These are phyloP conservation scores for Nicotiana obtusifolia DNA, from an alignment of 257 asterid species.

Conservation along the genomic window DNA sequence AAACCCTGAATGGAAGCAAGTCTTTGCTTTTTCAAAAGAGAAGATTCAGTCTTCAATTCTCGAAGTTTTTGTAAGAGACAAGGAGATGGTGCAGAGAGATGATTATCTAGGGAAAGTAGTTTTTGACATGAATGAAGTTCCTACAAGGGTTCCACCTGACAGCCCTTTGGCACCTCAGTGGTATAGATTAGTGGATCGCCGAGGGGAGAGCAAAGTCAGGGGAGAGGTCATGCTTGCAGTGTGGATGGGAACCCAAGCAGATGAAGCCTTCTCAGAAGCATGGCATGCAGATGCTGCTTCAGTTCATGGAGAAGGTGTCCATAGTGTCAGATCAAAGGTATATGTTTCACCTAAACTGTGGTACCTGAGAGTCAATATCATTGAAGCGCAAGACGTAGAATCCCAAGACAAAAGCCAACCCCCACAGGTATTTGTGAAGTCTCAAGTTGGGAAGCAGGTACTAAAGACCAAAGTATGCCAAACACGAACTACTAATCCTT, in stretches of 20 bases:
- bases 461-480: slow-evolving; percentile 48
- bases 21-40: slow-evolving; percentile 67
- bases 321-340: slow-evolving; percentile 58
- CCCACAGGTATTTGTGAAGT: slow-evolving; percentile 58
- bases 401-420: slow-evolving; percentile 45
- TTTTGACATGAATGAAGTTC: slow-evolving; percentile 71
- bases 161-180: slow-evolving; percentile 80
- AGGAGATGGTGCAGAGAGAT: slow-evolving; percentile 48
- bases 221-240: slow-evolving; percentile 75
- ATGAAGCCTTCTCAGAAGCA: slow-evolving; percentile 64
- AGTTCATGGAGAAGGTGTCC: slow-evolving; percentile 52
- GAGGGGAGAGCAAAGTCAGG: slow-evolving; percentile 34
- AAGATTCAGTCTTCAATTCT: slow-evolving; percentile 54
- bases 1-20: slow-evolving; percentile 57
- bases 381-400: slow-evolving; percentile 65
- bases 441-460: slow-evolving; percentile 63
- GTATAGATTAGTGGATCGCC: slow-evolving; percentile 54
- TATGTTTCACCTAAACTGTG: slow-evolving; percentile 73
- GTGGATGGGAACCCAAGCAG: slow-evolving; percentile 81
- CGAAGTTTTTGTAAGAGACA: slow-evolving; percentile 55
- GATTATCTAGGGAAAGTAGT: slow-evolving; percentile 52
- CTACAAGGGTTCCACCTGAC: slow-evolving; percentile 73
- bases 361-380: slow-evolving; percentile 58
- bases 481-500: slow-evolving; percentile 43
- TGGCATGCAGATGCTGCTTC: slow-evolving; percentile 64